Percentiles rank a stretch among this genome's conserved stretches.
phyloP scores from a whole-genome alignment of 2,329 filamentous ascomycete genomes.

The Fusarium piperis region DNA sequence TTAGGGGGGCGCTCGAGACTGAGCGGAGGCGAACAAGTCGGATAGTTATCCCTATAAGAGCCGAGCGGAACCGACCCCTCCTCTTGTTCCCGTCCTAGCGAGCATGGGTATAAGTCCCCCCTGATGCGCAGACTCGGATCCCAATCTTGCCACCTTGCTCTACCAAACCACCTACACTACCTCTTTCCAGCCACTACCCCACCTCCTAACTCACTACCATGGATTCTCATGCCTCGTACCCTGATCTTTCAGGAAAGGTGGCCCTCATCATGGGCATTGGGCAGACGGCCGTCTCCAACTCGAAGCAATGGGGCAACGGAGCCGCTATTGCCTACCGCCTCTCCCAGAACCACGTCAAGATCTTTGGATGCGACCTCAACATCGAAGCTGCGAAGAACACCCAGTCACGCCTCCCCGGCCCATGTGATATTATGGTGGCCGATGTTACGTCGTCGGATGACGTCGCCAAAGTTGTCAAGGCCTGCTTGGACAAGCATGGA shows the following conservation, averaged over 20 bases:
- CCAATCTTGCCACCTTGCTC: background rate
- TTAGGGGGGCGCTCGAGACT: background rate
- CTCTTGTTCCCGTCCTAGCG: too few relatives aligned
- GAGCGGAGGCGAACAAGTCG: background rate
- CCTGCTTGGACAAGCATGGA: constrained; percentile 4
- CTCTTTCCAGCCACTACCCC: background rate
- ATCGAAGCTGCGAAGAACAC: background rate
- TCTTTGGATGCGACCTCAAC: constrained; percentile 6
- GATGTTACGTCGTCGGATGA: background rate
- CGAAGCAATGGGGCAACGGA: constrained; percentile 1
- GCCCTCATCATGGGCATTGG: background rate
- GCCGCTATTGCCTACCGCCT: constrained; percentile 1
- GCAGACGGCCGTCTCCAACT: background rate
- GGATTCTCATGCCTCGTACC: background rate
- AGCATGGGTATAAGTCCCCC: background rate
- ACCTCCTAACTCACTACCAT: background rate
- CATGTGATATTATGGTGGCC: background rate
- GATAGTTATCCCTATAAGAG: too few relatives aligned
- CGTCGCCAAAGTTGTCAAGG: background rate
- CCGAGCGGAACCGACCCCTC: too few relatives aligned
- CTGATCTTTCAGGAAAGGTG: background rate
- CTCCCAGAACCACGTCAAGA: background rate
- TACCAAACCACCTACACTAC: background rate
- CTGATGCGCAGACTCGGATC: background rate
- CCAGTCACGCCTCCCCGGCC: background rate